Evolutionary conservation across 768 basidiomycete species (phyloP).

Genomic region (Suillus weaverae): DNA sequence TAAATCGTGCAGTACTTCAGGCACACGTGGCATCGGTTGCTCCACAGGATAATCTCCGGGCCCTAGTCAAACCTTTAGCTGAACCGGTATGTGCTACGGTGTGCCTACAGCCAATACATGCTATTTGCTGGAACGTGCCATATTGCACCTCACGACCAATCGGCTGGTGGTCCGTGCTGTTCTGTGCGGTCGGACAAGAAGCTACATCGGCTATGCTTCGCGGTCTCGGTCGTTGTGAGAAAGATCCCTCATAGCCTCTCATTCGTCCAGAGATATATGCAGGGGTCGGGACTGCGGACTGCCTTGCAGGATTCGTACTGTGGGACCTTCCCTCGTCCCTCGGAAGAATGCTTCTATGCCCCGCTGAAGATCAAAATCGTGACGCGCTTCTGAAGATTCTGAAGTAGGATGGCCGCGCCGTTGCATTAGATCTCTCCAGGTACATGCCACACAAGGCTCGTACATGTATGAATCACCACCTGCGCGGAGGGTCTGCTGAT

Average conservation of each 20-base stretch:
- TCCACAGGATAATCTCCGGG: neutral
- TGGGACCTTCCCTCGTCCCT: conserved; percentile 24
- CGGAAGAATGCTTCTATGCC: conserved; percentile 52
- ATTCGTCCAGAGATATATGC: conserved; percentile 39
- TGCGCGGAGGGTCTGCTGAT: too few relatives aligned
- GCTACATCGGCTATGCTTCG: conserved; percentile 54
- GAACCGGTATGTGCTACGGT: conserved; percentile 13
- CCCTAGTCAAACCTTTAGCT: neutral
- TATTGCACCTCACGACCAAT: conserved; percentile 15
- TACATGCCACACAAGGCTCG: conserved; percentile 68
- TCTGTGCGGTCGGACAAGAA: conserved; percentile 74
- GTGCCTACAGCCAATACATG: neutral
- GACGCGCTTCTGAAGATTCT: conserved; percentile 62
- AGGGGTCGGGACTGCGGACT: conserved; percentile 63
- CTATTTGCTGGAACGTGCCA: neutral
- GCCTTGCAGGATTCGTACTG: conserved; percentile 64
- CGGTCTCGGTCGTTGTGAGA: conserved; percentile 29
- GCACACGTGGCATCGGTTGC: neutral
- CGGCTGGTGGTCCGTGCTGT: conserved; percentile 59
- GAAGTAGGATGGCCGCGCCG: conserved; percentile 30
- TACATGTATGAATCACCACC: conserved; percentile 28
- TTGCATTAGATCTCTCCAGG: conserved; percentile 56
- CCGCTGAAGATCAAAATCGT: conserved; percentile 85
- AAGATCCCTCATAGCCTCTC: conserved; percentile 29
- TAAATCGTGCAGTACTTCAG: neutral